Evolutionary conservation across 1,284 basidiomycete species (phyloP), one percentile per base, ranked within the genome.

Genomic region (Papiliotrema fonsecae): DNA sequence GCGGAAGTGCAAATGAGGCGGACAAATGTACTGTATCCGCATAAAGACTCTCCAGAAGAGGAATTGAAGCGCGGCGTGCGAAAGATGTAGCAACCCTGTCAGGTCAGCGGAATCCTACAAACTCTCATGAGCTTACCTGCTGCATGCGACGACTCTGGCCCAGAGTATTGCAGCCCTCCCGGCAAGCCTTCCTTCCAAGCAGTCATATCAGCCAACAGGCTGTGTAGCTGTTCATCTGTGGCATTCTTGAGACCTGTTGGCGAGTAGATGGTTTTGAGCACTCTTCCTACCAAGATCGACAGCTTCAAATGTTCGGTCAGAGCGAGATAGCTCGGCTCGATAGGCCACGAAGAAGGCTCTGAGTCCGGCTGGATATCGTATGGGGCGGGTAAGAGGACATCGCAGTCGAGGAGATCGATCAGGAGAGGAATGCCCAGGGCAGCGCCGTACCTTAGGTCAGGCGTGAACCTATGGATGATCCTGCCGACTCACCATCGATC

Each of bases 351-450:
- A 36, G 81, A 78, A 19, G 81, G 78, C 60, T 87, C 82, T 16
- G 54, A 42, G 6, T 60, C 62, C 3, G 69, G 65, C 1, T 63
- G 51, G 47, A 75, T 64, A 79, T 87, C 44, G 83, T 87, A 58
- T 79, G 70, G 62, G 1, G 69, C 88, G 4, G 89, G 90, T 30
- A 94, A 76, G 37, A 90, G 83, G 13, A 87, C 86, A 70, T 97
- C 92, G 71, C 92, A 97, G 70, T 96, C 92, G 57, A 86, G 82
- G 3, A 96, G 81, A 69, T 94, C 88, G 57, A 96, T 91, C 83
- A 92, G 86, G 69, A 84, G 85, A 2, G 92, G 72, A 6, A 68
- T 57, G 4, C 71, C 74, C 4, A 74, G 57, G 3, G 65, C 64
- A 2, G 67, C 68, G 2, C 58, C 63, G 49, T 69, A 69, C 52